Conservation (phyloP, 2,329 filamentous ascomycete species). For the Cladosporium sp. region DNA sequence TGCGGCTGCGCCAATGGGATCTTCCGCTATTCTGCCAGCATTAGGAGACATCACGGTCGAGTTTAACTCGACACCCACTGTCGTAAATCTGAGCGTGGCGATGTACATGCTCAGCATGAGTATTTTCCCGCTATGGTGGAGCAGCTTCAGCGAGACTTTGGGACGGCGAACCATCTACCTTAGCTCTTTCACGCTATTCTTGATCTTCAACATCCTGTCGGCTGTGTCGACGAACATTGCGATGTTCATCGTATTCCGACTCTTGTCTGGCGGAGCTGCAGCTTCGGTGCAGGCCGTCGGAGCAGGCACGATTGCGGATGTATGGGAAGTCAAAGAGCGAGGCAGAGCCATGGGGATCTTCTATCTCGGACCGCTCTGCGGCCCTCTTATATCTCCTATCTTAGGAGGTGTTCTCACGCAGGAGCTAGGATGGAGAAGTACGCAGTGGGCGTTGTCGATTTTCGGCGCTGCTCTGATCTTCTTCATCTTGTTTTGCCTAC, state of each 20-base stretch:
- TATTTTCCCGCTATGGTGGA: conserved; percentile 86
- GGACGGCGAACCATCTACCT: conserved; percentile 78
- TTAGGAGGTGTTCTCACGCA: conserved; percentile 70
- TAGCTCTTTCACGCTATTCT: conserved; percentile 67
- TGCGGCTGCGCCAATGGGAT: conserved; percentile 76
- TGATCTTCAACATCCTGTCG: conserved; percentile 65
- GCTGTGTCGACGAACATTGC: conserved; percentile 65
- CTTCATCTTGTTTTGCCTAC: conserved; percentile 58
- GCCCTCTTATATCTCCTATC: conserved; percentile 71
- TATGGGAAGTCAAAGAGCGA: conserved; percentile 70
- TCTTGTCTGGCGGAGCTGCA: conserved; percentile 70
- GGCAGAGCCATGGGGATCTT: conserved; percentile 80
- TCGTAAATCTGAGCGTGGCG: conserved; percentile 72
- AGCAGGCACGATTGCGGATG: conserved; percentile 75
- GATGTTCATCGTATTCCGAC: conserved; percentile 74
- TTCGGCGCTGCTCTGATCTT: conserved; percentile 60
- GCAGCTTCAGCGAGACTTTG: conserved; percentile 67
- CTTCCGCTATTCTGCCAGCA: conserved; percentile 75
- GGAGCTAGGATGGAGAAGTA: conserved; percentile 67
- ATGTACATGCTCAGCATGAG: conserved; percentile 77
- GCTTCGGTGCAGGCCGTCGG: conserved; percentile 80
- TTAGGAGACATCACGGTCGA: conserved; percentile 61
- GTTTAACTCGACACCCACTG: conserved; percentile 58
- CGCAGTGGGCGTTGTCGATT: conserved; percentile 71
- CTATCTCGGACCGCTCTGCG: conserved; percentile 72